Conservation (phyloP, 1,139 yeast species). For the Sugiyamaella xylanicola region DNA sequence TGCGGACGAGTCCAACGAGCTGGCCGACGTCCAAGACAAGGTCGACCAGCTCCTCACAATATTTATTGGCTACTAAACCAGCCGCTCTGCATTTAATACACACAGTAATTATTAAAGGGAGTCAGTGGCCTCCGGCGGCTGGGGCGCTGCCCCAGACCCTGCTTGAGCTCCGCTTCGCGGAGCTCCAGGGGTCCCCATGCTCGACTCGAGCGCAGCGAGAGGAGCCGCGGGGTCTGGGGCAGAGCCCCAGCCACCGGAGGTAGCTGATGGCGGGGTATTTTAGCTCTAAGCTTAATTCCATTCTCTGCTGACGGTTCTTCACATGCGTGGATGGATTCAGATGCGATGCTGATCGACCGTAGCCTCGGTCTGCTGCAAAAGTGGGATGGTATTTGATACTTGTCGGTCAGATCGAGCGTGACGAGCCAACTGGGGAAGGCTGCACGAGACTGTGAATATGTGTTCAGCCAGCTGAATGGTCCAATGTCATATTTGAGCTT, state of each 20-base stretch:
- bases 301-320: no score
- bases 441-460: no score
- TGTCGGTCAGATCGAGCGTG: no score
- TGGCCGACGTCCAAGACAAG: slow-evolving; percentile 32
- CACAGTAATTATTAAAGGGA: not conserved
- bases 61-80: slow-evolving; percentile 22
- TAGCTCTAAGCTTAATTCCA: no score
- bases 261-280: no score
- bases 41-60: slow-evolving; percentile 32
- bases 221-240: slow-evolving; percentile 9
- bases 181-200: not conserved
- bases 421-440: no score
- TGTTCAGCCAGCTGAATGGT: not conserved
- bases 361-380: not conserved
- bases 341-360: not conserved
- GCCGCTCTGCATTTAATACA: not conserved
- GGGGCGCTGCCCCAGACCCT: slow-evolving; percentile 5
- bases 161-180: not conserved
- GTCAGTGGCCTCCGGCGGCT: not conserved
- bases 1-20: slow-evolving; percentile 21
- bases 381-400: no score
- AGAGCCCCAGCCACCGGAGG: slow-evolving; percentile 10
- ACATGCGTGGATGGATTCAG: no score
- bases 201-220: slow-evolving; percentile 4
- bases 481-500: no score